Evolutionary conservation across 208 protist species (phyloP), one percentile per base, ranked within the genome.

Genomic region (Leishmania braziliensis): DNA sequence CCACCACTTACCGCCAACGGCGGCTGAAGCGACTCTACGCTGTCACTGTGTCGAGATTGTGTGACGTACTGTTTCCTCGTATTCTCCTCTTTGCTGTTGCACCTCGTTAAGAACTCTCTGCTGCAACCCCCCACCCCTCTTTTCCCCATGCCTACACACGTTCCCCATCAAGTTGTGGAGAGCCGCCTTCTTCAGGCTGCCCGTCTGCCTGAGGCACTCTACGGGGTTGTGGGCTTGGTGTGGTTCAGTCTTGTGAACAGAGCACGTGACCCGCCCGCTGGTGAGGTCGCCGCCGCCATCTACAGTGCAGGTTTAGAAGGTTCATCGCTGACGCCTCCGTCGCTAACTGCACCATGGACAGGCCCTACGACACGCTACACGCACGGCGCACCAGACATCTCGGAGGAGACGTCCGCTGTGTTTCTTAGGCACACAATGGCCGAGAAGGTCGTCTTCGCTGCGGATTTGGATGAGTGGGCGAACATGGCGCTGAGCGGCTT

Each of bases 241-340:
- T 86, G 82, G 77, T 80, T 65, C 0, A 86, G 82, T 23, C 56
- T 86, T 43, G 73, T 82, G 0, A 70, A 81, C 73, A 68, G 29
- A 3, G 65, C 77, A 20, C 23, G 43, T n/a, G 71, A 75, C 48
- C 8, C 50, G 4, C 29, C 50, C 1, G 50, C 71, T 60, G 71
- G n/a, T 16, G 71, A 75, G 50, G 71, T 36, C 23, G 71, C 29
- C 50, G 29, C 71, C 23, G 50, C 54, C 10, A 66, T 39, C 73
- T 18, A 36, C 26, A 26, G 16, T 5, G 73, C 56, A 39, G 60
- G 36, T 46, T 69, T 48, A 5, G 60, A 78, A 16, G 58, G 6
- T 51, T 1, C 33, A 54, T 12, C 74, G 36, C 26, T 33, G 54
- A 16, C 58, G n/a, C 58, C 33, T 54, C 46, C 43, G 58, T 56